These are phyloP conservation scores for Amborella trichopoda DNA, from an alignment of 164 flowering plant genomes.

Conservation along the genomic window DNA sequence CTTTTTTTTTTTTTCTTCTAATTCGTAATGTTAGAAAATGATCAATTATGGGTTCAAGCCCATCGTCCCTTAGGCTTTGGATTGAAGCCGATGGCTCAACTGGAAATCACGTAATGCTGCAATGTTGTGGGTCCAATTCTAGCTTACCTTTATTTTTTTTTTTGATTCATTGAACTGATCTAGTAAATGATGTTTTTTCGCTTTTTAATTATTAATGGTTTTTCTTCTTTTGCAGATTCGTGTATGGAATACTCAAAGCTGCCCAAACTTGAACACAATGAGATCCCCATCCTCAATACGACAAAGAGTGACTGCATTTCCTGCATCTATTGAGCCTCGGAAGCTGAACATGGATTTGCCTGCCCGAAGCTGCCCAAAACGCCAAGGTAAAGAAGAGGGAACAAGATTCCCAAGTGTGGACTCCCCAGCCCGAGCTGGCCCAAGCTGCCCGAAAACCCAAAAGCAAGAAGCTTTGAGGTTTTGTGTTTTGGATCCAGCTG, in stretches of 20 bases:
- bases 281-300: slow-evolving; percentile 40
- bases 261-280: slow-evolving; percentile 21
- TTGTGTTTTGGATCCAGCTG: too few relatives aligned
- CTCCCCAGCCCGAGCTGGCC: too few relatives aligned
- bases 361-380: slow-evolving; percentile 6
- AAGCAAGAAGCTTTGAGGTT: too few relatives aligned
- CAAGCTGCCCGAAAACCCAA: too few relatives aligned
- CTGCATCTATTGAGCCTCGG: slow-evolving; percentile 28
- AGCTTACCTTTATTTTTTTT: background rate
- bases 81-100: too few relatives aligned
- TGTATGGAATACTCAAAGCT: slow-evolving; percentile 32
- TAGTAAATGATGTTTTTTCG: background rate
- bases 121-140: background rate
- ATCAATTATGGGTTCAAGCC: background rate
- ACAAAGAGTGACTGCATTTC: slow-evolving; percentile 52
- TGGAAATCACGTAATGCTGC: too few relatives aligned
- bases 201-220: background rate
- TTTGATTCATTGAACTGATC: background rate
- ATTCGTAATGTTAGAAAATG: too few relatives aligned
- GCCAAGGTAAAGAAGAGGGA: too few relatives aligned
- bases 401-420: too few relatives aligned
- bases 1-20: too few relatives aligned
- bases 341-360: slow-evolving; percentile 28
- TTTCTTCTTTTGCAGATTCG: slow-evolving; percentile 36
- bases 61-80: background rate